Evolutionary conservation across 345 rosid species (phyloP).

Genomic region (Euphorbia tirucalli): DNA sequence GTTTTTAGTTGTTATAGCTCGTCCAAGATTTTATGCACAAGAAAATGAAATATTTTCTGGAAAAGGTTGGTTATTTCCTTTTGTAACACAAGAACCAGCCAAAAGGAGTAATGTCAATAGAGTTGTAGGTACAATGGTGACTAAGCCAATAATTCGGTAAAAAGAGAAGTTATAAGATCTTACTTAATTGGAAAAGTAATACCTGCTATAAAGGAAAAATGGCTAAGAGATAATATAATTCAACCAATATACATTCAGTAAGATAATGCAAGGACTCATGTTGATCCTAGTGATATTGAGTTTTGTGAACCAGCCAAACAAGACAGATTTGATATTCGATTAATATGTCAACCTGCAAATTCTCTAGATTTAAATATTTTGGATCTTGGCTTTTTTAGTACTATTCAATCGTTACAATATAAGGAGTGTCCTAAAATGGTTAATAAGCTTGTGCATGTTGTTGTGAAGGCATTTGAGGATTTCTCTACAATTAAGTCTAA

Average conservation of each 20-base stretch:
- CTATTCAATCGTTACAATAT: neutral
- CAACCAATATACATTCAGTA: neutral
- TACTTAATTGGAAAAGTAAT: neutral
- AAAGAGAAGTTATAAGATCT: neutral
- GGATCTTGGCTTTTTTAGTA: neutral
- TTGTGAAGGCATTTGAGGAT: neutral
- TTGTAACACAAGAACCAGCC: neutral
- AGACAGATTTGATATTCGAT: neutral
- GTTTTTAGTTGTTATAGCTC: no score
- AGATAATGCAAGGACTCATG: neutral
- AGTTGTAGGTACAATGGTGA: neutral
- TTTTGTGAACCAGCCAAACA: neutral
- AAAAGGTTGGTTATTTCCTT: neutral
- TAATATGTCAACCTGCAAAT: neutral
- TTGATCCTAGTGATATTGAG: neutral
- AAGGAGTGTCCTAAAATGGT: neutral
- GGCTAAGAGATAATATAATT: neutral
- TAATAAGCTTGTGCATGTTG: neutral
- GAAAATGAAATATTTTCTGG: neutral
- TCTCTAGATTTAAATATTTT: slow-evolving; percentile 1
- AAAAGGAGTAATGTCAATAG: no score
- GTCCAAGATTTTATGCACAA: no score
- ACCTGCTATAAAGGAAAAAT: no score
- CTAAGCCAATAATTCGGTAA: neutral
- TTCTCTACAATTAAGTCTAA: neutral